A percentile compares a stretch with the other conserved stretches of the same genome.
Conservation (phyloP, 257 asterid species). For the Solanum ossicruentum region DNA sequence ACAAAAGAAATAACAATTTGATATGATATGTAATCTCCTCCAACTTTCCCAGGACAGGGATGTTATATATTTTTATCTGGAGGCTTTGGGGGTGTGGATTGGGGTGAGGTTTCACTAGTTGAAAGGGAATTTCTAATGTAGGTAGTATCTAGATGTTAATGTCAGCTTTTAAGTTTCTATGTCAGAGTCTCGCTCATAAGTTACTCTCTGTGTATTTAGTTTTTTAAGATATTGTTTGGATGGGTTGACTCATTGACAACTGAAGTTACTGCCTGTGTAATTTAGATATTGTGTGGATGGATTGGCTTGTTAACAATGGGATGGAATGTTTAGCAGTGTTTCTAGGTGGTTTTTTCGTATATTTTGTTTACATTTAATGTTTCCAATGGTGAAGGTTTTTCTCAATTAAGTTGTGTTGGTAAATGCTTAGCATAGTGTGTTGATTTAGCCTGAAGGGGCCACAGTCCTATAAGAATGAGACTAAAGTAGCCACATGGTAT, state of each 20-base stretch:
- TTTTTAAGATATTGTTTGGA: background rate
- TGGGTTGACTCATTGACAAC: background rate
- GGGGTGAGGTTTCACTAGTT: background rate
- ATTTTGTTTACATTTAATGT: background rate
- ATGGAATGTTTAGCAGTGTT: background rate
- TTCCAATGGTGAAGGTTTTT: background rate
- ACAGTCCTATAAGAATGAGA: background rate
- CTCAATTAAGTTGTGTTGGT: background rate
- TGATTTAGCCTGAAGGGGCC: background rate
- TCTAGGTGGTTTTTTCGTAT: background rate
- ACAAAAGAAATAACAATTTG: background rate
- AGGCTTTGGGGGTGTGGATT: background rate
- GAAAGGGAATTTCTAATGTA: background rate
- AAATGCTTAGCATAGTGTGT: background rate
- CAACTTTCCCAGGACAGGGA: background rate
- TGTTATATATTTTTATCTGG: background rate
- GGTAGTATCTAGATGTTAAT: background rate
- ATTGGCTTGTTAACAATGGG: background rate
- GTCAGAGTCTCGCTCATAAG: background rate
- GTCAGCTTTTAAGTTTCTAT: background rate
- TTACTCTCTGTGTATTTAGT: background rate
- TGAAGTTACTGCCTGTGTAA: background rate
- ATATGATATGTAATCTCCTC: background rate
- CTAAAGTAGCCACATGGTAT: background rate
- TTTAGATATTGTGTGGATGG: background rate